A percentile compares a stretch with the other conserved stretches of the same genome.
These are phyloP conservation scores for Pichia kudriavzevii DNA, from an alignment of 1,139 yeast species.

Conservation along the genomic window DNA sequence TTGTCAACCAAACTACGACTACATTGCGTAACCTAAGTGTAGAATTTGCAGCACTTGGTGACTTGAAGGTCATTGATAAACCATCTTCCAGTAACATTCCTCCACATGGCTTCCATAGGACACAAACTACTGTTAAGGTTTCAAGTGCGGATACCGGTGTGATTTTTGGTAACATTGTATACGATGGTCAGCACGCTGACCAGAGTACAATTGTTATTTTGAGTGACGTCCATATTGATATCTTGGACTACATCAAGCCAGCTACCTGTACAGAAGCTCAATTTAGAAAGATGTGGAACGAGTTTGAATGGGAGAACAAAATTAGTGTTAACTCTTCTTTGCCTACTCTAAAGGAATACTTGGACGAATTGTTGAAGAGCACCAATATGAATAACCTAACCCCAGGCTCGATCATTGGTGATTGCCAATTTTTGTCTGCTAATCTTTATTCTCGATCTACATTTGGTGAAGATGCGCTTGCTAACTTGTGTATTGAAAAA, in stretches of 20 bases:
- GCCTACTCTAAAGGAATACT: constrained; percentile 65
- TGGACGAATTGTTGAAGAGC: constrained; percentile 68
- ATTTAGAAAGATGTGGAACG: constrained; percentile 98
- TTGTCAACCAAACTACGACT: constrained; percentile 89
- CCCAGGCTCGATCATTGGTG: constrained; percentile 80
- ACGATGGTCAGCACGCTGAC: constrained; percentile 92
- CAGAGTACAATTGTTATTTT: constrained; percentile 86
- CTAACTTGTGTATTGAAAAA: constrained; percentile 88
- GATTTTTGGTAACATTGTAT: constrained; percentile 92
- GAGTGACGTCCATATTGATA: constrained; percentile 92
- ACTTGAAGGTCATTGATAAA: constrained; percentile 86
- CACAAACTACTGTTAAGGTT: constrained; percentile 85
- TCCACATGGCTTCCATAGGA: constrained; percentile 91
- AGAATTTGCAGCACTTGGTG: constrained; percentile 95
- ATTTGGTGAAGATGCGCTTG: constrained; percentile 97
- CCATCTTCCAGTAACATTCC: constrained; percentile 92
- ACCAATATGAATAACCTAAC: constrained; percentile 95
- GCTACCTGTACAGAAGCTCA: constrained; percentile 81
- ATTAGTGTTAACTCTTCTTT: constrained; percentile 76
- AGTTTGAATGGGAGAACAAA: constrained; percentile 99
- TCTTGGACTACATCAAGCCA: constrained; percentile 96
- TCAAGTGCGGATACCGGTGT: constrained; percentile 97
- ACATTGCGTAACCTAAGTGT: constrained; percentile 89
- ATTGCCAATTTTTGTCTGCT: constrained; percentile 89
- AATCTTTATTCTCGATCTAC: constrained; percentile 88